Percentiles rank a stretch among this genome's conserved stretches.
Evolutionary conservation across 2,329 filamentous ascomycete genomes (phyloP).

Genomic region (Beauveria rudraprayagi): DNA sequence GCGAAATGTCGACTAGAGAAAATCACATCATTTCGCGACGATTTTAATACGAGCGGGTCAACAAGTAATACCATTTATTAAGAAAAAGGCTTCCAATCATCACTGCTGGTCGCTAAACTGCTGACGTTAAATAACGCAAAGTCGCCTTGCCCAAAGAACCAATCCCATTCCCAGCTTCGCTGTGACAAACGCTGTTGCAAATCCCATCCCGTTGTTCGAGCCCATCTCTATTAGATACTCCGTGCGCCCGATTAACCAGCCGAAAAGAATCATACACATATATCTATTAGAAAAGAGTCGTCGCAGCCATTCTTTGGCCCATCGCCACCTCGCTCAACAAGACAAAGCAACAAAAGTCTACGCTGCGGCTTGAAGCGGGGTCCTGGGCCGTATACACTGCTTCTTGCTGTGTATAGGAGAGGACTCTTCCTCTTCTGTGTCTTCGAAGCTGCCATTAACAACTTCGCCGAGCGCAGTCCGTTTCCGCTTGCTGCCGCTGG

Average conservation of each 20-base stretch:
- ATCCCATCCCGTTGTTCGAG: not conserved
- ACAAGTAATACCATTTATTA: not conserved
- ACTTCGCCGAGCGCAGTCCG: slow-evolving; percentile 29
- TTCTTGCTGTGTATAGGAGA: slow-evolving; percentile 24
- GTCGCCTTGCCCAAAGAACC: not conserved
- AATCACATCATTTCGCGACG: not conserved
- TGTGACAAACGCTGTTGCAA: not conserved
- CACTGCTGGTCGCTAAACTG: not conserved
- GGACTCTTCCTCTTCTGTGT: slow-evolving; percentile 24
- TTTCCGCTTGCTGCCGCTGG: slow-evolving; percentile 29
- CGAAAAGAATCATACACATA: not conserved
- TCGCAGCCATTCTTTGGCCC: no score
- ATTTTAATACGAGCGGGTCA: not conserved
- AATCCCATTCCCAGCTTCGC: not conserved
- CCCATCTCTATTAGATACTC: not conserved
- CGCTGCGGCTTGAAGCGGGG: not conserved
- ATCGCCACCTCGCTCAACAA: not conserved
- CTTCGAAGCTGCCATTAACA: slow-evolving; percentile 34
- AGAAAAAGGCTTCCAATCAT: not conserved
- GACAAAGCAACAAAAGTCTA: not conserved
- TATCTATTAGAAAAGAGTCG: not conserved
- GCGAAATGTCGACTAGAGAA: not conserved
- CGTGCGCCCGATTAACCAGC: not conserved
- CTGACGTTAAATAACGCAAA: not conserved
- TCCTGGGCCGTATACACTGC: slow-evolving; percentile 21